Conservation (phyloP, 2,329 filamentous ascomycete genomes). For the Paraphoma chrysanthemicola region DNA sequence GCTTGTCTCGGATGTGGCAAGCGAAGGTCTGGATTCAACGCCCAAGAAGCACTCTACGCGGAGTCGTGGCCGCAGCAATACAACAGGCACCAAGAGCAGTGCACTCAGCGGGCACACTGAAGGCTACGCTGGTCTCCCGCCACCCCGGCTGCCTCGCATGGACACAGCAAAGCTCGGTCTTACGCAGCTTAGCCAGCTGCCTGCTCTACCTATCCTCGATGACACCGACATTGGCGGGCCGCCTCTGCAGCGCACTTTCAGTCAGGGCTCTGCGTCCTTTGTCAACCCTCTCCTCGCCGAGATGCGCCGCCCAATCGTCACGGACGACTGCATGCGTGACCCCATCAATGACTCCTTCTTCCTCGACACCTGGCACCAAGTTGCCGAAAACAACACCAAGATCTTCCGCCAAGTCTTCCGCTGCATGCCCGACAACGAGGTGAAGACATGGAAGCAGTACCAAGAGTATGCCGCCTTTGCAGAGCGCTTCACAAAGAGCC, state of each 20-base stretch:
- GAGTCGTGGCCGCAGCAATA: slow-evolving; percentile 40
- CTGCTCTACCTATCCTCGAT: slow-evolving; percentile 72
- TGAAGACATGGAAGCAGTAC: slow-evolving; percentile 92
- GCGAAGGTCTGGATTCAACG: slow-evolving; percentile 62
- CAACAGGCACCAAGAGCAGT: slow-evolving; percentile 38
- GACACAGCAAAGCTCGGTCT: slow-evolving; percentile 73
- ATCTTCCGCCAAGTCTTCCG: slow-evolving; percentile 93
- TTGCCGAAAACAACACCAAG: slow-evolving; percentile 94
- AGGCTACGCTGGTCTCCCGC: slow-evolving; percentile 63
- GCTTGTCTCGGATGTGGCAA: slow-evolving; percentile 67
- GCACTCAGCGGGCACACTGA: slow-evolving; percentile 35
- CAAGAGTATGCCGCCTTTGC: slow-evolving; percentile 81
- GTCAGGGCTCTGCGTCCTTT: slow-evolving; percentile 54
- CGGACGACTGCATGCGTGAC: slow-evolving; percentile 94
- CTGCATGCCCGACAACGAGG: slow-evolving; percentile 95
- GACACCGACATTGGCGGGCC: slow-evolving; percentile 86
- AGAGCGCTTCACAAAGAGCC: slow-evolving; percentile 74
- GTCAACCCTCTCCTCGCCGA: slow-evolving; percentile 65
- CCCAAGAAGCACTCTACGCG: slow-evolving; percentile 55
- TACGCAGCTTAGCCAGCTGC: slow-evolving; percentile 72
- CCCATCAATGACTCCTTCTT: slow-evolving; percentile 83
- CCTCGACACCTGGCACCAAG: slow-evolving; percentile 84
- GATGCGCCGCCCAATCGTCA: slow-evolving; percentile 75
- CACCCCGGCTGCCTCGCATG: slow-evolving; percentile 64
- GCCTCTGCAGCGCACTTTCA: slow-evolving; percentile 62